Evolutionary conservation across 306 rosid species (phyloP).

Genomic region (Rosa multiflora): DNA sequence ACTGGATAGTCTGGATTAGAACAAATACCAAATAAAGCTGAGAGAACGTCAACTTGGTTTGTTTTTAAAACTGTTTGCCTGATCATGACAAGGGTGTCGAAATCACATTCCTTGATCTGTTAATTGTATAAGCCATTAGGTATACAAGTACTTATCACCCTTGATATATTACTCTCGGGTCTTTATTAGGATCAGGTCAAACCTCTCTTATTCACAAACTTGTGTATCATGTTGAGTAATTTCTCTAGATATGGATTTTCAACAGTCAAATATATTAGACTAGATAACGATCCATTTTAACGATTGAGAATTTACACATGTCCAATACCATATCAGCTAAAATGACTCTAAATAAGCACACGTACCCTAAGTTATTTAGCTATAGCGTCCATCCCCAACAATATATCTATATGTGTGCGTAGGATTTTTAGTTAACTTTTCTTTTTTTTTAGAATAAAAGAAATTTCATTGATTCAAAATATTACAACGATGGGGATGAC

Average conservation of each 20-base stretch:
- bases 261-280: background rate
- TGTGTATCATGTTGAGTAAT: background rate
- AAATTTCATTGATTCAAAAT: too few species aligned
- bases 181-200: background rate
- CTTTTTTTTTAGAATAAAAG: too few species aligned
- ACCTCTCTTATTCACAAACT: background rate
- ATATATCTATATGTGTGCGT: too few species aligned
- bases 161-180: background rate
- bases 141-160: background rate
- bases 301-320: too few species aligned
- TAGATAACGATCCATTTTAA: too few species aligned
- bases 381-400: too few species aligned
- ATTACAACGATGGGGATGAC: too few species aligned
- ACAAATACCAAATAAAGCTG: background rate
- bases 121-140: background rate
- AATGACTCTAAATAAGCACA: too few species aligned
- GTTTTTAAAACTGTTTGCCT: background rate
- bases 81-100: constrained; percentile 5
- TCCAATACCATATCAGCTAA: too few species aligned
- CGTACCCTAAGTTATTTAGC: too few species aligned
- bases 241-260: background rate
- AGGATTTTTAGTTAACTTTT: too few species aligned
- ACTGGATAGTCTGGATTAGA: background rate
- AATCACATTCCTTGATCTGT: background rate
- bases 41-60: background rate